Evolutionary conservation across 2,329 filamentous ascomycete genomes (phyloP), one percentile per base, ranked within the genome.

Genomic region (Neonectria ditissima): DNA sequence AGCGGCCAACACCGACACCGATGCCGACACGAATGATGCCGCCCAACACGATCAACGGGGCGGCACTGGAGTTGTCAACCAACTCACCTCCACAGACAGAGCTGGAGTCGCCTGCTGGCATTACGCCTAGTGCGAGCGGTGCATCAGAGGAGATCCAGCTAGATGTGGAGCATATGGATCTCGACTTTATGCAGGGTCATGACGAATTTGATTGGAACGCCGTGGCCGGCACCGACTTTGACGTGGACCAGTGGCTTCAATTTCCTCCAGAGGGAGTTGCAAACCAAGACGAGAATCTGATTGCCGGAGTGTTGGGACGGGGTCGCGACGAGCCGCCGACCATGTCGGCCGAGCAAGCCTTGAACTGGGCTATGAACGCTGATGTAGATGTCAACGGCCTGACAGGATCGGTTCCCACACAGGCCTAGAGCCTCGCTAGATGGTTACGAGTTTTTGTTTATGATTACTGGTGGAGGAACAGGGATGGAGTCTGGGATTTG

Each of bases 171-270:
- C 70, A 75, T 10, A 75, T 82, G 66, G 82, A 84, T 52, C 78
- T 84, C 51, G 82, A 85, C 69, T 81, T 85, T 51, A 77, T 80
- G 70, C 78, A 80, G 56, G 80, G 79, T 30, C 80, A 82, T 53
- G 82, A 82, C 48, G 83, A 83, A 55, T 84, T 87, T 59, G 84
- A 87, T 66, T 87, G 84, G 84, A 83, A 84, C 66, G 81, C 82
- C 20, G 77, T 86, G 4, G 78, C 83, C 16, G 83, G 81, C 6
- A 82, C 83, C 9, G 85, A 86, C 64, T 82, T 87, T 62, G 85
- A 88, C 59, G 85, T 87, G 56, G 85, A 87, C 61, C 84, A 87
- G 69, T 88, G 85, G 84, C 78, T 88, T 22, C 83, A 88, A 63
- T 88, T 87, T 65, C 85, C 85, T 6, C 80, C 81, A 2, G 85